Conservation (phyloP, 2,329 filamentous ascomycete species). For the Furcasterigmium furcatum region DNA sequence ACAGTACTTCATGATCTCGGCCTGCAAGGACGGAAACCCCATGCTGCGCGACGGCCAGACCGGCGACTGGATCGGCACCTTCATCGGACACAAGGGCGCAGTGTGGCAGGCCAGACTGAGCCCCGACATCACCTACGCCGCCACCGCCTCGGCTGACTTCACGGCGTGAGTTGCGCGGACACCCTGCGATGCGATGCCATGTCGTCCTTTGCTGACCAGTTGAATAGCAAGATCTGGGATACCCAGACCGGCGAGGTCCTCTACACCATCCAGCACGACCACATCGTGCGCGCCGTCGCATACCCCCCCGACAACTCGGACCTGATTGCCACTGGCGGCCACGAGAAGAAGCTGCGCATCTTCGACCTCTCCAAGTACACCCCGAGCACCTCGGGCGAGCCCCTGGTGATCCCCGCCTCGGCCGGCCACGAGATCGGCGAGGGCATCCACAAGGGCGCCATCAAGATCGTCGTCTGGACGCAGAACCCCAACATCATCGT, state of each 20-base stretch:
- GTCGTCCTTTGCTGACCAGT: conserved; percentile 18
- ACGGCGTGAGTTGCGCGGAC: conserved; percentile 64
- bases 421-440: conserved; percentile 82
- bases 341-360: conserved; percentile 94
- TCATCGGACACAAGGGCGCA: conserved; percentile 96
- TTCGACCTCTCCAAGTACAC: conserved; percentile 74
- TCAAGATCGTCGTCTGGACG: conserved; percentile 97
- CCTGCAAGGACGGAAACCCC: conserved; percentile 96
- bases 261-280: conserved; percentile 83
- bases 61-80: conserved; percentile 97
- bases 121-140: conserved; percentile 81
- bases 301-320: conserved; percentile 79
- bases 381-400: conserved; percentile 20
- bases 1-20: conserved; percentile 88
- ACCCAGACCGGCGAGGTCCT: conserved; percentile 90
- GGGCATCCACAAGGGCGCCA: conserved; percentile 78
- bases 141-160: conserved; percentile 94
- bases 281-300: conserved; percentile 91
- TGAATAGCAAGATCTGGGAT: conserved; percentile 88
- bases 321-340: conserved; percentile 89
- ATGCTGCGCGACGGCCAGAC: conserved; percentile 97
- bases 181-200: background rate
- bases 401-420: conserved; percentile 52
- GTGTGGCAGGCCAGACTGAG: conserved; percentile 95
- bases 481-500: conserved; percentile 83